Percentiles rank a stretch among this genome's conserved stretches.
Conservation (phyloP, 2,329 filamentous ascomycete species). For the Botrytis fragariae region DNA sequence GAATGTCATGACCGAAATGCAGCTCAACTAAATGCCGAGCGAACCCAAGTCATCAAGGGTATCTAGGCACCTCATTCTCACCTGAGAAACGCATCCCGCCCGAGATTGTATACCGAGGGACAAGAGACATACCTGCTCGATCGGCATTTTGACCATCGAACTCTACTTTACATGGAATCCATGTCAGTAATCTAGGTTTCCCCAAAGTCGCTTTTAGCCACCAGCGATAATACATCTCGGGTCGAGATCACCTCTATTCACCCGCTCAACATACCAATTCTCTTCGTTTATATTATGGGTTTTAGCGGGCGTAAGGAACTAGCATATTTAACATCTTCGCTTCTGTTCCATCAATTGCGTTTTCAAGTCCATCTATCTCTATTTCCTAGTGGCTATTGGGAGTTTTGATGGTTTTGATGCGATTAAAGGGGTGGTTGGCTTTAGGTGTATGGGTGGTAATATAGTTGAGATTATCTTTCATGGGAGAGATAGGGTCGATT, state of each 20-base stretch:
- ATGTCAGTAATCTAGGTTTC: neutral
- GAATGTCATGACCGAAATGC: constrained; percentile 93
- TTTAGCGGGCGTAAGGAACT: constrained; percentile 16
- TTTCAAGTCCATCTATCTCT: constrained; percentile 11
- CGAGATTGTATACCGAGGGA: neutral
- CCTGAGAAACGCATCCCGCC: neutral
- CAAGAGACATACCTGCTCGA: neutral
- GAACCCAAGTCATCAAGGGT: constrained; percentile 90
- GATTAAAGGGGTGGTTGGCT: neutral
- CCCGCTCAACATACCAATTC: neutral
- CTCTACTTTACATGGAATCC: neutral
- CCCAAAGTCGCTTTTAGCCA: neutral
- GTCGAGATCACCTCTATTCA: neutral
- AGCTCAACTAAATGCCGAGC: constrained; percentile 85
- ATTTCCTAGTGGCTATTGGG: neutral
- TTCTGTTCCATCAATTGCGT: neutral
- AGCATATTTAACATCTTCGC: constrained; percentile 4
- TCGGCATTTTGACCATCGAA: neutral
- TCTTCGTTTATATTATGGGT: neutral
- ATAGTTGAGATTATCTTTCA: constrained; percentile 13
- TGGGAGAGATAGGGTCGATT: constrained; percentile 8
- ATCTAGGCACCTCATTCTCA: constrained; percentile 53
- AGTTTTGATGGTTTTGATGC: constrained; percentile 7
- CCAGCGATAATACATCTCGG: neutral
- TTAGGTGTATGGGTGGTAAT: constrained; percentile 7